phyloP scores from a whole-genome alignment of 2,329 filamentous ascomycete genomes.

The Diplocarpon mali region DNA sequence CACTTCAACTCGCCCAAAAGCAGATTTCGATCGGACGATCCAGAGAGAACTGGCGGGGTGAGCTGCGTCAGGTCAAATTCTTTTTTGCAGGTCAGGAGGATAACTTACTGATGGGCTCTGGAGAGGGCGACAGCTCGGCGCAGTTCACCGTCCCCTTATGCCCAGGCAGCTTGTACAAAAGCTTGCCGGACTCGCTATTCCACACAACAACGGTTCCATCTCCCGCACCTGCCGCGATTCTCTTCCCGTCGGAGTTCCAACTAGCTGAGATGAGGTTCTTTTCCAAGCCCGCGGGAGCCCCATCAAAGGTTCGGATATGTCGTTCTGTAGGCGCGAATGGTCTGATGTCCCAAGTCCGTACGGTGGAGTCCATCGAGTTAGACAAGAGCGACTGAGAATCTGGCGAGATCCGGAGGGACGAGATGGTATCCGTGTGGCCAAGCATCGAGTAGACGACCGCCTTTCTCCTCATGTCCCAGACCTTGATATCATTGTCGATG shows the following conservation, averaged over 20 bases:
- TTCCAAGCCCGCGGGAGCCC: conserved; percentile 77
- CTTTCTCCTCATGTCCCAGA: conserved; percentile 94
- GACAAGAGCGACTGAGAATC: conserved; percentile 85
- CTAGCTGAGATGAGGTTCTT: conserved; percentile 85
- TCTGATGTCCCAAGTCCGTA: conserved; percentile 89
- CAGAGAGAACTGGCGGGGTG: conserved; percentile 59
- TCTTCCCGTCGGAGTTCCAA: conserved; percentile 80
- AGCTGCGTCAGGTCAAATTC: conserved; percentile 5
- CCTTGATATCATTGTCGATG: conserved; percentile 94
- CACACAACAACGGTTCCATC: conserved; percentile 88
- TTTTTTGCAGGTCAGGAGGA: conserved; percentile 1
- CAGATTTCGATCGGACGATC: conserved; percentile 78
- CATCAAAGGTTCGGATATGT: conserved; percentile 79
- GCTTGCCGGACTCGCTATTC: conserved; percentile 78
- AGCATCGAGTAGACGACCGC: conserved; percentile 75
- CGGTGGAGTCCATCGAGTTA: conserved; percentile 88
- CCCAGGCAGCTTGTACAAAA: conserved; percentile 88
- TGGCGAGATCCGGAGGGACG: conserved; percentile 81
- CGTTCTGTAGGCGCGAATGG: conserved; percentile 87
- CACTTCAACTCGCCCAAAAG: conserved; percentile 72
- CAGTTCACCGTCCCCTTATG: conserved; percentile 94
- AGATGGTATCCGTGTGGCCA: conserved; percentile 86
- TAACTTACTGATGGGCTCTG: conserved; percentile 77
- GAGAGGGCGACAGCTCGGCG: conserved; percentile 75
- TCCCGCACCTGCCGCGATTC: conserved; percentile 77